phyloP scores from a whole-genome alignment of 257 asterid genomes.

The Solanum okadae region DNA sequence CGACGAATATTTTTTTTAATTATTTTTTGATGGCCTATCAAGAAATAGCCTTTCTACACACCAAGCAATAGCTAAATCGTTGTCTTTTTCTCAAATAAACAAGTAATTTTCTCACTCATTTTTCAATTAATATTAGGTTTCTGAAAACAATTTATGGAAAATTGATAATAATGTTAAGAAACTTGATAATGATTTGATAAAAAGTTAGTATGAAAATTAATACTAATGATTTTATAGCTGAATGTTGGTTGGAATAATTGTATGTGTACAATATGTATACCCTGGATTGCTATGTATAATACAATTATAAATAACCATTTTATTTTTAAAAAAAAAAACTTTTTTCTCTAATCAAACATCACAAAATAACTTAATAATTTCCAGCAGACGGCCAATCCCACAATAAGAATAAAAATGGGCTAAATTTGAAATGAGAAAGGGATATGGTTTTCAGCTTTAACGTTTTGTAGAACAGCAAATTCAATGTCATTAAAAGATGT shows the following conservation, averaged over 20 bases:
- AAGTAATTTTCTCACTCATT: not conserved
- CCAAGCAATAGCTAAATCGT: not conserved
- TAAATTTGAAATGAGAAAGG: not conserved
- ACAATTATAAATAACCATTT: not conserved
- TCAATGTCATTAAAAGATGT: not conserved
- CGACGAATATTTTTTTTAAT: conserved; percentile 24
- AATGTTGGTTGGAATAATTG: not conserved
- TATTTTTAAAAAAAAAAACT: not conserved
- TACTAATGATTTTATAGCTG: not conserved
- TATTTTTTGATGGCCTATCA: no score
- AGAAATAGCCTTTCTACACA: no score
- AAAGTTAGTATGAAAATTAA: not conserved
- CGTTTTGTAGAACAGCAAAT: not conserved
- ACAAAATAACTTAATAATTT: not conserved
- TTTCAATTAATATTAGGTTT: not conserved
- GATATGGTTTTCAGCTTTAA: not conserved
- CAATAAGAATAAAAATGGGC: not conserved
- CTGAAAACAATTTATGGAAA: not conserved
- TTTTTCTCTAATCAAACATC: not conserved
- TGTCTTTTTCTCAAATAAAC: not conserved
- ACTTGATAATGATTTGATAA: not conserved
- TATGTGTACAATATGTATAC: not conserved
- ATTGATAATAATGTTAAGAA: not conserved
- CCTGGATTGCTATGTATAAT: not conserved
- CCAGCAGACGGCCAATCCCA: not conserved